A percentile compares a stretch with the other conserved stretches of the same genome.
phyloP scores from a whole-genome alignment of 2,329 filamentous ascomycete species.

The Curvularia verruculosa region DNA sequence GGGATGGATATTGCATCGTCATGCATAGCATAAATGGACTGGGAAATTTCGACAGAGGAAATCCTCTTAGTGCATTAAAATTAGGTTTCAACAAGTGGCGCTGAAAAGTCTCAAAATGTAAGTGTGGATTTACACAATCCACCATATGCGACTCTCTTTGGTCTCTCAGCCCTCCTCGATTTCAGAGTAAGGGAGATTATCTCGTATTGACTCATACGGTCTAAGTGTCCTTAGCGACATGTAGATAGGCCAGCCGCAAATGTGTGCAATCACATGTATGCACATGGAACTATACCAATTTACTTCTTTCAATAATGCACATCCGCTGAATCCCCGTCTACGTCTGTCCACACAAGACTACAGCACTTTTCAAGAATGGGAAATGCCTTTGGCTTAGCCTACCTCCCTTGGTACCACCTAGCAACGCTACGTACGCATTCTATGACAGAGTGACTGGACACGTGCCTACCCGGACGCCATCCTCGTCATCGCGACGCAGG shows the following conservation, averaged over 20 bases:
- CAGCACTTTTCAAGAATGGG: neutral
- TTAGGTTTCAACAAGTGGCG: neutral
- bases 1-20: neutral
- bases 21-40: constrained; percentile 5
- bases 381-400: neutral
- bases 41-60: constrained; percentile 2
- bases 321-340: neutral
- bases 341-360: neutral
- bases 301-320: neutral
- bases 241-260: neutral
- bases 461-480: neutral
- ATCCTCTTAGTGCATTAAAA: neutral
- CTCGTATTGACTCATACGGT: neutral
- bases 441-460: neutral
- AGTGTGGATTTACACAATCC: constrained; percentile 20
- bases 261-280: neutral
- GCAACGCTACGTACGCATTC: neutral
- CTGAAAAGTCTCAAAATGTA: constrained; percentile 6
- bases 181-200: neutral
- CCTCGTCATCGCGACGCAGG: neutral
- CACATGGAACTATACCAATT: neutral
- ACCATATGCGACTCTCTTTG: constrained; percentile 1
- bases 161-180: neutral
- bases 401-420: neutral
- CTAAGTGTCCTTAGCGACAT: neutral